Base-by-base conservation (phyloP, 768 basidiomycete genomes). In the Rubroboletus satanas region DNA sequence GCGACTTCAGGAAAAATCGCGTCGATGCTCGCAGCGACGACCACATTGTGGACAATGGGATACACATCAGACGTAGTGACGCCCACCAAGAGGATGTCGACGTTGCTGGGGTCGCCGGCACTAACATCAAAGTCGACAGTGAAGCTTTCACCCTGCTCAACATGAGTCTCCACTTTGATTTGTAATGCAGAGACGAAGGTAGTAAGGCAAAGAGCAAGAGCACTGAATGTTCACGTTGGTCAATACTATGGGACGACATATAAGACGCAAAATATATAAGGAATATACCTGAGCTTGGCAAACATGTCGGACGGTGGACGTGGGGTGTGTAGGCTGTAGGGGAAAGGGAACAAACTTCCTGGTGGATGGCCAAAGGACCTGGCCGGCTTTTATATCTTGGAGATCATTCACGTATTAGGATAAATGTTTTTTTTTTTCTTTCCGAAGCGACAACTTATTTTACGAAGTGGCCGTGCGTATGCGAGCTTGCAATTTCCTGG, bases 1-100 rank as follows among this genome's bases (percentile, higher is more conserved):
- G 1, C 1, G 26, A 29, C 43, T n/a, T 6, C 9, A 28, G 26
- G 43, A 29, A 44, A 2, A 0, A 0, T 0, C 0, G n/a, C 0
- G 17, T 5, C 2, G 42, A 10, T 1, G 6, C 4, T 17, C 1
- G 15, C 0, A 26, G 2, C 0, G 17, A 28, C 8, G 6, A 8
- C 2, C 12, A 4, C 45, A 4, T 7, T 3, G 5, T 11, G 1
- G 26, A 5, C 3, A 5, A 26, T 1, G 23, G 3, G 14, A 15
- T 26, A 26, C 7, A 3, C 15, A 8, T 42, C 41, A 43, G 2
- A 0, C 14, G 8, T 15, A 1, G 0, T 5, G 4, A 1, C 2
- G 12, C 7, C 14, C 14, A 2, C 2, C 23, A 44, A n/a, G 12
- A 7, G 0, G 36, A 49, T 4, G 36, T 38, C 26, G 2, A 38